Evolutionary conservation across 768 basidiomycete genomes (phyloP).

Genomic region (Psilocybe sp.): DNA sequence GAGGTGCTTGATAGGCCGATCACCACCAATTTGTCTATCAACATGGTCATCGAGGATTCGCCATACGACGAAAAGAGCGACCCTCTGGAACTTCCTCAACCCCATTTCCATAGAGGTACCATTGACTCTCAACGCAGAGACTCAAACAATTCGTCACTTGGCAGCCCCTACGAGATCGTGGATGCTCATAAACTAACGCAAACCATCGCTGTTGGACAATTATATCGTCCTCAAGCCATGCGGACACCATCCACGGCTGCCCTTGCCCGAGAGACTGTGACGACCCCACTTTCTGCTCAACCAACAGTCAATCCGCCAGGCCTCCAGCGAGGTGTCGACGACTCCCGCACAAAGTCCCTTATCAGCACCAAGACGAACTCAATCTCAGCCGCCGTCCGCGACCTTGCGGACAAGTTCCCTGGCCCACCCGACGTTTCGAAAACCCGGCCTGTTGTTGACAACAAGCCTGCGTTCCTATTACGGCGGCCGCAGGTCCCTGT

Average conservation of each 20-base stretch:
- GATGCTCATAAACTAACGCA: conserved; percentile 24
- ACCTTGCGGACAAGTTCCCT: conserved; percentile 55
- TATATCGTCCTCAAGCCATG: conserved; percentile 13
- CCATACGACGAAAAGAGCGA: conserved; percentile 4
- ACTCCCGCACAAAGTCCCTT: conserved; percentile 16
- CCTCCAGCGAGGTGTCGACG: neutral
- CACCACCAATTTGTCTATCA: conserved; percentile 4
- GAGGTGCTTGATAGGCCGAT: conserved; percentile 13
- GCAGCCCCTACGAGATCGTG: conserved; percentile 23
- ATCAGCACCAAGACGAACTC: conserved; percentile 36
- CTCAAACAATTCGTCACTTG: conserved; percentile 11
- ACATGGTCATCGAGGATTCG: conserved; percentile 7
- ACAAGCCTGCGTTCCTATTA: neutral
- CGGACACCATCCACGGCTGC: neutral
- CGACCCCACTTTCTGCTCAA: conserved; percentile 6
- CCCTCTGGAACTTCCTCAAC: conserved; percentile 7
- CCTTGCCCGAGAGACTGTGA: neutral
- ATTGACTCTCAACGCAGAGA: conserved; percentile 4
- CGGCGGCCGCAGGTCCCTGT: neutral
- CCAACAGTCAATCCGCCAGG: neutral
- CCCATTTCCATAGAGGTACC: conserved; percentile 6
- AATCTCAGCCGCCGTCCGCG: conserved; percentile 39
- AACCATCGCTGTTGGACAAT: conserved; percentile 15
- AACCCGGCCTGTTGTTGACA: conserved; percentile 9
- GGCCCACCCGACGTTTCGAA: conserved; percentile 37